These are phyloP conservation scores for Gymnopus androsaceus DNA, from an alignment of 1,284 basidiomycete species.

Conservation along the genomic window DNA sequence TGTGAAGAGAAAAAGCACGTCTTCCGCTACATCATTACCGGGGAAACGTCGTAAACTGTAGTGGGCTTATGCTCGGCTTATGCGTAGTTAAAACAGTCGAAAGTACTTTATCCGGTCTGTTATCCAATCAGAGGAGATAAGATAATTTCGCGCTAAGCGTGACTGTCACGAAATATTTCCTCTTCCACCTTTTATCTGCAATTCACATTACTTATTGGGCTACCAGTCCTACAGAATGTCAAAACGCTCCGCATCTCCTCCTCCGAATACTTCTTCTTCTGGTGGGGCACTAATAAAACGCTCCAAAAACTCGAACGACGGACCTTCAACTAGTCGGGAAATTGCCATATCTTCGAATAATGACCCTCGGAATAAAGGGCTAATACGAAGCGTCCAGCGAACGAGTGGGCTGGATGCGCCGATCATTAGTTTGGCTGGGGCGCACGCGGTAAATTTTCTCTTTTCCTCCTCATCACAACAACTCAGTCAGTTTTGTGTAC, in stretches of 20 bases:
- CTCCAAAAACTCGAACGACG: constrained; percentile 49
- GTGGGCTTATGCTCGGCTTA: no score
- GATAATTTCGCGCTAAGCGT: no score
- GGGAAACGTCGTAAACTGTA: constrained; percentile 62
- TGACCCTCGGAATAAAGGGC: constrained; percentile 71
- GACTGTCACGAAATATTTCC: no score
- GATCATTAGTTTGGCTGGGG: constrained; percentile 76
- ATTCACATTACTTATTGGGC: no score
- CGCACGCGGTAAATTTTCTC: constrained; percentile 58
- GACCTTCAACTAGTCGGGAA: constrained; percentile 55
- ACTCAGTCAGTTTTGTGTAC: background rate
- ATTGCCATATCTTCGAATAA: constrained; percentile 70
- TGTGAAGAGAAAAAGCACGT: constrained; percentile 77
- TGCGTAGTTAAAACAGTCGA: no score
- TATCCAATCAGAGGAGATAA: no score
- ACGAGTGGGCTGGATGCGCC: constrained; percentile 80
- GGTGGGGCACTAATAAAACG: constrained; percentile 65
- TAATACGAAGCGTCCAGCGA: constrained; percentile 75
- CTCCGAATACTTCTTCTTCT: no score
- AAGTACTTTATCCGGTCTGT: no score
- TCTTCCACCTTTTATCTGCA: no score
- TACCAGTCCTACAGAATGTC: constrained; percentile 47
- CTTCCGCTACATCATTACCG: constrained; percentile 29
- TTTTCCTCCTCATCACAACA: background rate
- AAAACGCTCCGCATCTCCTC: constrained; percentile 63